Base-by-base conservation (phyloP, 2,329 filamentous ascomycete species). In the Chrysoporthe cubensis region DNA sequence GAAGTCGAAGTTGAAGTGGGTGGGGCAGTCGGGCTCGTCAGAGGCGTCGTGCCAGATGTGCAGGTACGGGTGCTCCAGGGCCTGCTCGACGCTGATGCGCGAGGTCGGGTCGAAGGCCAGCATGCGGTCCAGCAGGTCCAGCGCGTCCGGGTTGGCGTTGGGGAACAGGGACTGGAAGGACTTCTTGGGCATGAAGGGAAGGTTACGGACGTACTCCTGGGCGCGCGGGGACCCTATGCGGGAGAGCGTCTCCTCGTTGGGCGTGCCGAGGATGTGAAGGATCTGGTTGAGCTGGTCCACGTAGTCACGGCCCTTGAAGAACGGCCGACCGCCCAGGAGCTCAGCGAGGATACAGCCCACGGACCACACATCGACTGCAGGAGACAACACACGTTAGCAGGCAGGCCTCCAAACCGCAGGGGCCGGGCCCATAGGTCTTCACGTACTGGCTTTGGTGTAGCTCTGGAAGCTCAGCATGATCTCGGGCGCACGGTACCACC, bases 391-490 rank as follows among this genome's bases (percentile, higher is more conserved):
- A 57, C 48, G 11, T 52, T 9, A 52, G 48, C 21, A 52, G 9
- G 26, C n/a, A 52, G 11, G 21, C 26, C 48, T 37, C 54, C 7
- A 50, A 14, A 13, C 16, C 13, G 13, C 34, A 18, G 13, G 4
- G 14, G 52, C 14, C 14, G 26, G 7, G 52, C 13, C 5, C 37
- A 8, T 42, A 44, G n/a, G 13, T 13, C 14, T 18, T 2, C 9
- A 95, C 94, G 67, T 89, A 98, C 96, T 99, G 74, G 96, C 96
- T 93, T 99, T 99, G 76, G 96, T 99, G 81, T 99, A 99, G 84
- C 94, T 97, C 82, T 98, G 95, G 88, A 99, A 99, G 84, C 94
- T 97, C 80, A 99, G 84, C 96, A 99, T 99, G 75, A 99, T 99
- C 81, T 99, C 96, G 5, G 96, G 96, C 3, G 96, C 96, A 81